Evolutionary conservation across 2,329 filamentous ascomycete genomes (phyloP), one percentile per base, ranked within the genome.

Genomic region (Blastomyces parvus): DNA sequence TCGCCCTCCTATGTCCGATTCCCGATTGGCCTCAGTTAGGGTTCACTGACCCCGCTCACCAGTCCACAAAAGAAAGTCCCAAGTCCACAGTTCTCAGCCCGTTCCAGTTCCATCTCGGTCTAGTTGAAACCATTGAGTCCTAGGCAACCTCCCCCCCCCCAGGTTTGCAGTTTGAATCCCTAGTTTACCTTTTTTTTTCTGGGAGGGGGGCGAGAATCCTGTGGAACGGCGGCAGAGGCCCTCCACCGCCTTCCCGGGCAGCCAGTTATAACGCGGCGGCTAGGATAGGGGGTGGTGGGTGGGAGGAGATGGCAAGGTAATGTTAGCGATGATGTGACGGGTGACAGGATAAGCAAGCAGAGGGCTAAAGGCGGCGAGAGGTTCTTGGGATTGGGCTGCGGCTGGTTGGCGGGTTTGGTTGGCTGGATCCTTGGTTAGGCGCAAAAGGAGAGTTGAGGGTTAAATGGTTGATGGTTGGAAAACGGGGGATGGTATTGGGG

Each of bases 11-110:
- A 36, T 40, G 42, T 40, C 58, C 33, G 42, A 55, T 38, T 59
- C 62, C 64, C 66, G 59, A 66, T 66, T 64, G 63, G 66, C 56
- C 52, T 58, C 46, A 8, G n/a, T 55, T 25, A 36, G 30, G 13
- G 42, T 57, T 62, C 22, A 57, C 68, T 63, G 70, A 78, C 77
- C 77, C 77, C 77, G 76, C 77, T 77, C 73, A 69, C 66, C 64
- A 17, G 27, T 55, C 52, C 52, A 36, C 52, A 9, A 55, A 55
- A 17, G 52, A 55, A 36, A n/a, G 13, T 8, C 25, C 46, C 27
- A 30, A 19, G 27, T 36, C 46, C 46, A 36, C 33, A 22, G n/a
- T 25, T 5, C 22, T 22, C 46, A 30, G 14, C 25, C 27, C 25
- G 68, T 73, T 66, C 33, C 11, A 25, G 36, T 38, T 40, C 27